phyloP scores from a whole-genome alignment of 176 grass and related monocot species.

The Avena atlantica region DNA sequence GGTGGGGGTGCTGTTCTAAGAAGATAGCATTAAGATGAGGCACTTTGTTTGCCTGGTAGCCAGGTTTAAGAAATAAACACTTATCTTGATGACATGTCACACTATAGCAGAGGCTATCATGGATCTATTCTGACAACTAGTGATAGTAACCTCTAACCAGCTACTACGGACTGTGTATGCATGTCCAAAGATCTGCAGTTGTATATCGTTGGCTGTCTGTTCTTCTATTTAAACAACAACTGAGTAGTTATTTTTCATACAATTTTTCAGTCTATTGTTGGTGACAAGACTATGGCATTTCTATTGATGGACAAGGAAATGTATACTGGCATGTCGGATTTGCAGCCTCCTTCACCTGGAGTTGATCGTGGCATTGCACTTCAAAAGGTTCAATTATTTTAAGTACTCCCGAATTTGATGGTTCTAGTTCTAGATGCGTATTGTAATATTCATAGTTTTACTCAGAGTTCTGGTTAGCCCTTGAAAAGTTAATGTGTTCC shows the following conservation, averaged over 20 bases:
- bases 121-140: conserved; percentile 11
- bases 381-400: conserved; percentile 69
- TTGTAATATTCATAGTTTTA: conserved; percentile 2
- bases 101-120: neutral
- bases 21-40: neutral
- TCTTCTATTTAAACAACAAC: conserved; percentile 29
- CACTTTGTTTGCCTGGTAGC: conserved; percentile 38
- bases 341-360: conserved; percentile 79
- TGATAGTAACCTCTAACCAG: neutral
- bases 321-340: conserved; percentile 97
- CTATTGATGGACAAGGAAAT: conserved; percentile 97
- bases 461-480: conserved; percentile 13
- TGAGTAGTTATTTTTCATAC: neutral
- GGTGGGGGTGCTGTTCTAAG: neutral
- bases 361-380: conserved; percentile 90
- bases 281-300: conserved; percentile 95
- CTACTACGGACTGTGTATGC: neutral
- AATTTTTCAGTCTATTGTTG: conserved; percentile 82
- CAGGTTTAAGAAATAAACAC: conserved; percentile 22
- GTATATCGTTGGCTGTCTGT: neutral
- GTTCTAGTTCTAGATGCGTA: conserved; percentile 20
- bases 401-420: conserved; percentile 21
- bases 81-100: neutral
- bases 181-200: conserved; percentile 32
- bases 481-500: neutral